Evolutionary conservation across 1,284 basidiomycete genomes (phyloP).

Genomic region (Tausonia pullulans): DNA sequence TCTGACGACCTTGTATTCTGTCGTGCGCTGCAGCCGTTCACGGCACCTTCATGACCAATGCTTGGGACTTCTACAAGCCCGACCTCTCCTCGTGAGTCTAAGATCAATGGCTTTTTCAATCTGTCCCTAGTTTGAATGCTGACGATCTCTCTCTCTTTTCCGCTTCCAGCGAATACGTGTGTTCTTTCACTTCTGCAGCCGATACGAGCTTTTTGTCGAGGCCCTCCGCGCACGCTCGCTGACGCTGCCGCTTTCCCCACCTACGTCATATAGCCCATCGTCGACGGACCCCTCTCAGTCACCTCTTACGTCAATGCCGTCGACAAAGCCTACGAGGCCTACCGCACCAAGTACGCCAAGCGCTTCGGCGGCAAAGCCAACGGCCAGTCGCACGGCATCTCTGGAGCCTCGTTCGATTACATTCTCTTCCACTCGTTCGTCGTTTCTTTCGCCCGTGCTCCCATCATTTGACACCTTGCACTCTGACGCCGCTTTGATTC

Average conservation of each 20-base stretch:
- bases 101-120: neutral
- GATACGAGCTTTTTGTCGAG: conserved; percentile 11
- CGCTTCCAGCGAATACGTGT: conserved; percentile 31
- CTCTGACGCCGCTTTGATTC: neutral
- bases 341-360: conserved; percentile 69
- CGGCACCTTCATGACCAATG: conserved; percentile 95
- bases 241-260: neutral
- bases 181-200: conserved; percentile 19
- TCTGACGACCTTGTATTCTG: neutral
- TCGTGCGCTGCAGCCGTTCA: conserved; percentile 60
- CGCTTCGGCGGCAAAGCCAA: conserved; percentile 15
- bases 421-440: conserved; percentile 68
- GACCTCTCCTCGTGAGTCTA: conserved; percentile 55
- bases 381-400: conserved; percentile 14
- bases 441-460: neutral
- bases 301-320: conserved; percentile 90
- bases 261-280: conserved; percentile 61
- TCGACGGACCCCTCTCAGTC: conserved; percentile 93
- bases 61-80: conserved; percentile 97
- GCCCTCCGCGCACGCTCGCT: neutral
- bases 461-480: neutral
- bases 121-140: neutral
- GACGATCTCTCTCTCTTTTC: conserved; percentile 19
- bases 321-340: conserved; percentile 78
- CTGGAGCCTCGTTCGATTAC: conserved; percentile 53